Evolutionary conservation across 2,329 filamentous ascomycete genomes (phyloP).

Genomic region (Sarocladium kiliense): DNA sequence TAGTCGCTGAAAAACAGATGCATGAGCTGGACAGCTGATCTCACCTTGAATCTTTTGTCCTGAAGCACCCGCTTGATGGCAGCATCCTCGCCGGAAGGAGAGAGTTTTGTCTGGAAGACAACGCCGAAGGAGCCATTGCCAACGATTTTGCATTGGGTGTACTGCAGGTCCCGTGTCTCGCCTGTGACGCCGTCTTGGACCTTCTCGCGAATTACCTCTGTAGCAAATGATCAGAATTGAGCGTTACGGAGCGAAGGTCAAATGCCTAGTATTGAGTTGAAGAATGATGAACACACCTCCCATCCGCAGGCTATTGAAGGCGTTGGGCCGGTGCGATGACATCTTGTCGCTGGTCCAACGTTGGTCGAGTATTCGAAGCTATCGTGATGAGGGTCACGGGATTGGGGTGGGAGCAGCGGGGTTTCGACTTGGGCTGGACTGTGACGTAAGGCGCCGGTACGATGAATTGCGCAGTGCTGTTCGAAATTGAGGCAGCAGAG

Average conservation of each 20-base stretch:
- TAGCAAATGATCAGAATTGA: slow-evolving; percentile 33
- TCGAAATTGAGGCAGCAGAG: slow-evolving; percentile 2
- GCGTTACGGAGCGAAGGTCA: slow-evolving; percentile 14
- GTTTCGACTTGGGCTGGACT: slow-evolving; percentile 5
- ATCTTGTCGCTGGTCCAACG: slow-evolving; percentile 40
- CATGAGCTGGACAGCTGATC: slow-evolving; percentile 16
- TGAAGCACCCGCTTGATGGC: slow-evolving; percentile 98
- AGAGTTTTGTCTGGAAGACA: slow-evolving; percentile 97
- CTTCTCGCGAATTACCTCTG: slow-evolving; percentile 97
- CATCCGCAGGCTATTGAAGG: slow-evolving; percentile 86
- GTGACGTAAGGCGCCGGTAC: slow-evolving; percentile 3
- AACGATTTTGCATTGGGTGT: slow-evolving; percentile 99
- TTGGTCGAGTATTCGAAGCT: slow-evolving; percentile 2
- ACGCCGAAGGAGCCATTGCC: slow-evolving; percentile 98
- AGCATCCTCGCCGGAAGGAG: slow-evolving; percentile 95
- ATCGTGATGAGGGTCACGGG: slow-evolving; percentile 9
- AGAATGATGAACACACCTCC: slow-evolving; percentile 67
- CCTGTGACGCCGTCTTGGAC: slow-evolving; percentile 97
- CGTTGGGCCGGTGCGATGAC: slow-evolving; percentile 88
- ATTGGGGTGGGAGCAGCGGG: slow-evolving; percentile 1
- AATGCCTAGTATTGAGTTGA: slow-evolving; percentile 10
- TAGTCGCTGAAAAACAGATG: slow-evolving; percentile 11
- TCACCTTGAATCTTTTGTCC: slow-evolving; percentile 98
- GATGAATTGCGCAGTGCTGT: neutral
- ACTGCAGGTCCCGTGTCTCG: slow-evolving; percentile 93